Base-by-base conservation (phyloP, 2,329 filamentous ascomycete genomes). In the Pseudogymnoascus sp. region DNA sequence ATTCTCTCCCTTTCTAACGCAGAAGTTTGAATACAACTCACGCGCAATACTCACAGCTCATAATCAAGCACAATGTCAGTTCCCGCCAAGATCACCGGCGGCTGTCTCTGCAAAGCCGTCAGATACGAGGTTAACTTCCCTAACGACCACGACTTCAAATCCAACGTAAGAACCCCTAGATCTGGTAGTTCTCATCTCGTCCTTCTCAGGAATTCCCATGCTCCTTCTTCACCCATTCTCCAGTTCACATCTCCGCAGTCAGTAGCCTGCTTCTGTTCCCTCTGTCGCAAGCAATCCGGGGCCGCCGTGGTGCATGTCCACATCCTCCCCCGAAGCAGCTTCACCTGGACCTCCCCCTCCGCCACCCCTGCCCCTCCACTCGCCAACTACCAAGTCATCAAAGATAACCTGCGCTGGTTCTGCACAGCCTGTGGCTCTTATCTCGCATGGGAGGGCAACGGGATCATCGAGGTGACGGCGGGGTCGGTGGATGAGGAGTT, bases 241-340 rank as follows among this genome's bases (percentile, higher is more conserved):
- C 26, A 19, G n/a, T n/a, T 57, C 50, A 57, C 50, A 57, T 9
- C 2, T 26, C 7, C 21, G 17, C 65, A 80, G 79, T 75, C 75
- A 65, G 70, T 72, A 53, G 82, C 78, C 4, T 85, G 82, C 69
- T 81, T 84, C 67, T 84, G 82, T 73, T 80, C 78, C 5, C 81
- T 83, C 69, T 83, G 81, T 71, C 80, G 82, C 69, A 80, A 80
- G 64, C 76, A 79, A 65, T 79, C 79, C 6, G 81, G 81, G 60
- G 70, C 77, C 3, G 75, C 84, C 62, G 71, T 82, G 68, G 75
- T 78, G 65, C 71, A 74, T 63, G 71, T 75, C 57, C 77, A 82
- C 68, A 69, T 63, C 3, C 68, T 81, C 0, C 75, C 75, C 4
- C 62, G 70, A 65, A 65, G 62, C 3, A 71, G 74, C 47, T 70